Conservation (phyloP, 2,329 filamentous ascomycete species). For the Colletotrichum ledebouriae region DNA sequence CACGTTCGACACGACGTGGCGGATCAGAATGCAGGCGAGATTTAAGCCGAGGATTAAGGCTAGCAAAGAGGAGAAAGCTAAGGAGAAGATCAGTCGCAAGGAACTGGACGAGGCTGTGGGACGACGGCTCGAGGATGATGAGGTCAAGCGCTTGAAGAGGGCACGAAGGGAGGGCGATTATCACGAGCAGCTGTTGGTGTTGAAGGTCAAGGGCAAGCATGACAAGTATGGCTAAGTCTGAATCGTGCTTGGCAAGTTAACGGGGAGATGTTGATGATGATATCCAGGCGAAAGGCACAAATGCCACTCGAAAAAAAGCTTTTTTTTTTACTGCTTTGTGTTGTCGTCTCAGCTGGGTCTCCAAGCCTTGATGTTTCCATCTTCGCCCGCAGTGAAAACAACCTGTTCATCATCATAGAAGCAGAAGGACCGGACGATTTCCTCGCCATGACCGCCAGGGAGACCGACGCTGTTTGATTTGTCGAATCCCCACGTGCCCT, state of each 20-base stretch:
- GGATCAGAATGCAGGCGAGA: constrained; percentile 92
- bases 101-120: constrained; percentile 88
- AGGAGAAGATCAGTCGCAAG: constrained; percentile 86
- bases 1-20: constrained; percentile 77
- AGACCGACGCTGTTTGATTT: constrained; percentile 69
- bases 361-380: constrained; percentile 71
- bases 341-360: constrained; percentile 47
- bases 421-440: constrained; percentile 74
- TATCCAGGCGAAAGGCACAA: constrained; percentile 30
- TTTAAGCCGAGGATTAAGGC: constrained; percentile 90
- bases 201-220: constrained; percentile 93
- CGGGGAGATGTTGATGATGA: constrained; percentile 22
- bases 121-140: constrained; percentile 82
- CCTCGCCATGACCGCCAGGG: constrained; percentile 72
- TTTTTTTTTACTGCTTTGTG: background rate
- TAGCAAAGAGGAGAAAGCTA: constrained; percentile 84
- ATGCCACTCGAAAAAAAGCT: background rate
- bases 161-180: constrained; percentile 90
- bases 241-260: background rate
- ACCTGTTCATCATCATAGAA: constrained; percentile 72
- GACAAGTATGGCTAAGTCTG: constrained; percentile 75
- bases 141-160: constrained; percentile 85
- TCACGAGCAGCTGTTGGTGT: constrained; percentile 85
- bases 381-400: constrained; percentile 71
- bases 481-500: constrained; percentile 66